Conservation (phyloP, 2,329 filamentous ascomycete genomes). For the Colletotrichum australisinense region DNA sequence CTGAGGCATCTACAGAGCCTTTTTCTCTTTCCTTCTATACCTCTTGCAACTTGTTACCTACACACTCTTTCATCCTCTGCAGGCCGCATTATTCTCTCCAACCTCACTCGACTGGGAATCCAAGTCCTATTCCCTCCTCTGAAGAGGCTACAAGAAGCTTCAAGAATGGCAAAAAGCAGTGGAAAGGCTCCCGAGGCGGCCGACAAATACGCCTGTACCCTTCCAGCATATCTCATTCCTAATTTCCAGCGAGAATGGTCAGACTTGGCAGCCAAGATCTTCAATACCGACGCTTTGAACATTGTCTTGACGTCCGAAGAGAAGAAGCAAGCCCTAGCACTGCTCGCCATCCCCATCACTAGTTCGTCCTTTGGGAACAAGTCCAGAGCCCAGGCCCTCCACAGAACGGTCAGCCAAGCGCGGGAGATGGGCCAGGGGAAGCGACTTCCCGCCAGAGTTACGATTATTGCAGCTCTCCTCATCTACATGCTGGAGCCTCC, state of each 20-base stretch:
- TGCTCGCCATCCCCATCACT: neutral
- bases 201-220: neutral
- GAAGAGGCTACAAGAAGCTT: too few species aligned
- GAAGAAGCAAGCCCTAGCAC: neutral
- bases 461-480: neutral
- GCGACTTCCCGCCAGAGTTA: neutral
- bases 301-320: neutral
- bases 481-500: neutral
- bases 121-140: too few species aligned
- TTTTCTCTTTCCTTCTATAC: too few species aligned
- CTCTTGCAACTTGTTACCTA: too few species aligned
- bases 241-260: constrained; percentile 1
- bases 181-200: neutral
- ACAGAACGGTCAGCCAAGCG: neutral
- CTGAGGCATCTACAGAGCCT: too few species aligned
- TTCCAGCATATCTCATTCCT: neutral
- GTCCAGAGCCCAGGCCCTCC: neutral
- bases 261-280: neutral
- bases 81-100: too few species aligned
- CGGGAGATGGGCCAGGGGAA: neutral
- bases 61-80: too few species aligned
- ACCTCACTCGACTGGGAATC: too few species aligned
- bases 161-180: too few species aligned
- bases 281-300: neutral
- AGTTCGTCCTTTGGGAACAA: neutral